Percentiles rank a stretch among this genome's conserved stretches.
Conservation (phyloP, 2,329 filamentous ascomycete genomes). For the Leptographium galeiforme region DNA sequence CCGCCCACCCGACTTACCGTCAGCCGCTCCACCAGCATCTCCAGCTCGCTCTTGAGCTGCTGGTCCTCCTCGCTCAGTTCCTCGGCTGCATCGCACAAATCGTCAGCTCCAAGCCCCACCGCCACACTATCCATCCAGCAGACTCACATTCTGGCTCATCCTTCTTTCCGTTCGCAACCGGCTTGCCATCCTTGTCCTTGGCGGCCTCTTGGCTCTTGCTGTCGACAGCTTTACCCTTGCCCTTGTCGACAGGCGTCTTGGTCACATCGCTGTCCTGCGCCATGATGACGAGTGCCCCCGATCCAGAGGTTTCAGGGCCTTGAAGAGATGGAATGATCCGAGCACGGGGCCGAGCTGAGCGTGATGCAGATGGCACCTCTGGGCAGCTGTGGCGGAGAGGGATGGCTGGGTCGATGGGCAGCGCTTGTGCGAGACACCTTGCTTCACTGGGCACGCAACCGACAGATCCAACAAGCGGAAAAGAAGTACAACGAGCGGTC, state of each 20-base stretch:
- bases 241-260: slow-evolving; percentile 63
- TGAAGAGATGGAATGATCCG: too few relatives aligned
- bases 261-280: slow-evolving; percentile 84
- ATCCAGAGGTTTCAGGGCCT: neutral
- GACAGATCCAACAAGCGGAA: neutral
- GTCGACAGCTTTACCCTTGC: slow-evolving; percentile 83
- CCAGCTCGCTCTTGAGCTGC: slow-evolving; percentile 93
- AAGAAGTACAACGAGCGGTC: neutral
- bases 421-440: neutral
- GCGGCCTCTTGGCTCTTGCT: slow-evolving; percentile 45
- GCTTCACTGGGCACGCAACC: neutral
- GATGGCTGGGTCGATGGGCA: neutral
- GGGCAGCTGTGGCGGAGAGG: neutral
- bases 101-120: neutral
- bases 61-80: slow-evolving; percentile 97
- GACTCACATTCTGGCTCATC: slow-evolving; percentile 44
- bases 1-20: slow-evolving; percentile 41
- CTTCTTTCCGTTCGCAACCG: slow-evolving; percentile 60
- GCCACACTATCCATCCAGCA: neutral
- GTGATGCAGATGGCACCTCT: neutral
- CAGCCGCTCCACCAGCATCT: slow-evolving; percentile 94
- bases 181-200: slow-evolving; percentile 58
- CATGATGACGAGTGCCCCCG: slow-evolving; percentile 37
- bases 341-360: neutral
- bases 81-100: slow-evolving; percentile 37